Evolutionary conservation across 257 asterid genomes (phyloP).

Genomic region (Solanum paucissectum): DNA sequence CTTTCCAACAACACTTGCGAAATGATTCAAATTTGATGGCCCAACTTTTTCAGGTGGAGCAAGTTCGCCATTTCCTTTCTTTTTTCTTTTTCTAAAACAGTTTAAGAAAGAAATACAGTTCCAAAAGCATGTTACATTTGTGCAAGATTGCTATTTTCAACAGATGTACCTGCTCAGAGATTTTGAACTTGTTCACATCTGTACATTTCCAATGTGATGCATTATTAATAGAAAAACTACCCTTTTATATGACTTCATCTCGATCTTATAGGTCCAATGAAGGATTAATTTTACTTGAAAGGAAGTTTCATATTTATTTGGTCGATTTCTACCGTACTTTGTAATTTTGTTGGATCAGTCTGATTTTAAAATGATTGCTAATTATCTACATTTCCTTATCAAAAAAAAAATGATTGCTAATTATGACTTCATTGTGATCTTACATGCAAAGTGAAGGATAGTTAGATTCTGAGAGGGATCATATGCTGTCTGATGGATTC

Average conservation of each 20-base stretch:
- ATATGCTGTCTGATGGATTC: neutral
- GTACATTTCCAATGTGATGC: neutral
- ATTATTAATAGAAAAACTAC: neutral
- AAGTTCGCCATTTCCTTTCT: neutral
- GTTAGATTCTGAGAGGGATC: neutral
- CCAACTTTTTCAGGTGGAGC: conserved; percentile 76
- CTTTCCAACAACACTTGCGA: conserved; percentile 87
- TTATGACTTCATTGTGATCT: neutral
- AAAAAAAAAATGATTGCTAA: neutral
- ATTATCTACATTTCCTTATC: neutral
- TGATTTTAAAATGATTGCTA: neutral
- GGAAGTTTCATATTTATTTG: neutral
- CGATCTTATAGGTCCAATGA: neutral
- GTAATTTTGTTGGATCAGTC: neutral
- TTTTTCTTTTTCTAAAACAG: neutral
- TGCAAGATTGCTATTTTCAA: neutral
- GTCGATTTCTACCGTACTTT: neutral
- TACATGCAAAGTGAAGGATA: neutral
- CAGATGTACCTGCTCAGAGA: neutral
- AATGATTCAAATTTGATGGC: conserved; percentile 78
- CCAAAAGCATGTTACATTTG: neutral
- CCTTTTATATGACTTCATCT: neutral
- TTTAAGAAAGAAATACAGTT: neutral
- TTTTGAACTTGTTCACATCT: neutral
- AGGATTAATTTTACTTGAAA: neutral